Percentiles rank a stretch among this genome's conserved stretches.
Conservation (phyloP, 495 filamentous ascomycete genomes). For the Recurvomyces mirabilis region DNA sequence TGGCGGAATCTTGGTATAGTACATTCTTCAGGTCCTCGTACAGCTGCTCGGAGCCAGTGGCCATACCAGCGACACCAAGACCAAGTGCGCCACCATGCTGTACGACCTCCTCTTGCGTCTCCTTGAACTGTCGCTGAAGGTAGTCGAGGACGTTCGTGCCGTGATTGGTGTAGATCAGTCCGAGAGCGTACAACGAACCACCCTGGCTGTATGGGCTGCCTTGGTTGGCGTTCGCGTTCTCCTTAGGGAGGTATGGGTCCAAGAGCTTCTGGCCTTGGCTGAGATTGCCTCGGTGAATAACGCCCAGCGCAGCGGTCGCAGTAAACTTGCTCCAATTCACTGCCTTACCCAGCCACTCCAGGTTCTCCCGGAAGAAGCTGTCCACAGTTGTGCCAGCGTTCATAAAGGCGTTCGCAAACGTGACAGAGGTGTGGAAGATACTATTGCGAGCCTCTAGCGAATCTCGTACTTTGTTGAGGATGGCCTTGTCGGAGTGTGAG, state of each 20-base stretch:
- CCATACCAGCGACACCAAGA: slow-evolving; percentile 95
- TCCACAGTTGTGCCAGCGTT: slow-evolving; percentile 97
- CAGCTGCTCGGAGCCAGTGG: slow-evolving; percentile 77
- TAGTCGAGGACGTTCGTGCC: slow-evolving; percentile 85
- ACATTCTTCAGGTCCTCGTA: slow-evolving; percentile 83
- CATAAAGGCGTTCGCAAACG: slow-evolving; percentile 98
- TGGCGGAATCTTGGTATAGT: slow-evolving; percentile 82
- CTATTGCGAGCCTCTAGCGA: slow-evolving; percentile 92
- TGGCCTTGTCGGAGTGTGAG: slow-evolving; percentile 76
- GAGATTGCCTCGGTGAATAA: slow-evolving; percentile 91
- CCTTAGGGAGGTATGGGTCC: slow-evolving; percentile 84
- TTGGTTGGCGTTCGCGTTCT: slow-evolving; percentile 43
- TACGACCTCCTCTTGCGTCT: slow-evolving; percentile 83
- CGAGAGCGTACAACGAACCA: slow-evolving; percentile 88
- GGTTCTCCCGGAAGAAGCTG: slow-evolving; percentile 91
- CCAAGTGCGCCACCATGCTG: slow-evolving; percentile 94
- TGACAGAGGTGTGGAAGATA: slow-evolving; percentile 95
- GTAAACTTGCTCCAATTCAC: slow-evolving; percentile 99
- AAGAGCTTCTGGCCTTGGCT: slow-evolving; percentile 85
- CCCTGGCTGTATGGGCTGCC: slow-evolving; percentile 93
- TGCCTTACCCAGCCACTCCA: slow-evolving; percentile 97
- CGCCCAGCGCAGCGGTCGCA: slow-evolving; percentile 89
- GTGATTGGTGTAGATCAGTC: slow-evolving; percentile 95
- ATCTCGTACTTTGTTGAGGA: slow-evolving; percentile 91
- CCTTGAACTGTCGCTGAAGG: slow-evolving; percentile 74